Evolutionary conservation across 768 basidiomycete genomes (phyloP), one percentile per base, ranked within the genome.

Genomic region (Leccinum disarticulatum): DNA sequence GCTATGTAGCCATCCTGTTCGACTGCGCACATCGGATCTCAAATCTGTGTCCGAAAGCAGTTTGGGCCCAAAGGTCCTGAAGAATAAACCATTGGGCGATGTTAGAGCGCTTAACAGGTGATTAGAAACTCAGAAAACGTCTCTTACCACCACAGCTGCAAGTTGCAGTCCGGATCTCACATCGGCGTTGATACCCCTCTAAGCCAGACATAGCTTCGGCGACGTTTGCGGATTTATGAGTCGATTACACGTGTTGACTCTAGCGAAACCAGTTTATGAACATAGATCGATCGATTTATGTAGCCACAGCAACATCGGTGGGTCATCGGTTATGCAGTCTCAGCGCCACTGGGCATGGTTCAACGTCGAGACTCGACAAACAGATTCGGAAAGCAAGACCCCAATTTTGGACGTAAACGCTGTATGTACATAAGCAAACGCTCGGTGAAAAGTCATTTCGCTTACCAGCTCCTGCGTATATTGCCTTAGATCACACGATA

Each of bases 151-250:
- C 25, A 48, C 43, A 46, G 11, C 41, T 22, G 6, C 22, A 14
- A 25, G 22, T 47, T 25, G 22, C 30, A 33, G 28, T 36, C 38
- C 57, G 47, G 57, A 59, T 59, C 27, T 58, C 27, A 25, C 13
- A 28, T 28, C 2, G 19, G 41, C 9, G 2, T 43, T 43, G 41
- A 2, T n/a, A 43, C 41, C 41, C 41, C 43, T 46, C 43, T 6
- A 13, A 46, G 10, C n/a, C 43, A 19, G 17, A 13, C n/a, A 46
- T 19, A 17, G 43, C 43, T 5, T 11, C 19, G 19, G n/a, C n/a
- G 9, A 36, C 27, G 9, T 28, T 11, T 19, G 35, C 27, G 25
- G 17, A 38, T 27, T 33, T 15, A 31, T 27, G 41, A 43, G 4
- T n/a, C 38, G 9, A 51, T 8, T 5, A 14, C 36, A 59, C 30